Evolutionary conservation across 495 filamentous ascomycete species (phyloP), one percentile per base, ranked within the genome.

Genomic region (Chaetomidium leptoderma): DNA sequence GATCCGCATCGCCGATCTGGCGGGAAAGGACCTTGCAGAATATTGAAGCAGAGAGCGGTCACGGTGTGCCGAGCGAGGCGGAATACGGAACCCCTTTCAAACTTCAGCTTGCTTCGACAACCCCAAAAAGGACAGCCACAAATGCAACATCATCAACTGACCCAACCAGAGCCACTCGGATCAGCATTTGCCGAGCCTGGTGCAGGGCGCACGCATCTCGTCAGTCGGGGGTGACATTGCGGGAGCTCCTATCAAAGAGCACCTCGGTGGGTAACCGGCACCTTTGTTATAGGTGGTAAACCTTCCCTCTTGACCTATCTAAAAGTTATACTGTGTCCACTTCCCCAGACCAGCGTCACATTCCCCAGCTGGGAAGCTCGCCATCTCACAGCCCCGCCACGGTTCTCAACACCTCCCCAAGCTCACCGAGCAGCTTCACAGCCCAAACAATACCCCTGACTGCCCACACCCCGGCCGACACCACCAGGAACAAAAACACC

Each of bases 351-450:
- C 23, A 36, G 21, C 14, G 33, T 46, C 53, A 14, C 23, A 37
- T 30, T 13, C 43, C n/a, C n/a, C 4, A 26, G 39, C 7, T 14
- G 5, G 17, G 24, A 44, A 30, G 16, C 21, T 52, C 21, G n/a
- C 23, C 24, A 24, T 35, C 26, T 30, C 55, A 60, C 35, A 69
- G 23, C 47, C 66, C 65, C 24, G 58, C 53, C 46, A 70, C 35
- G 11, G 57, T 32, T 27, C 36, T 3, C 30, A 68, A 33, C 45
- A 55, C 63, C 42, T 30, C 33, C 16, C 47, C 58, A 29, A 65
- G 45, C 35, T 19, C 40, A 14, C 49, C 52, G 10, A 57, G 23
- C 40, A 61, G 16, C 19, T 46, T 27, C 19, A 57, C 46, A 21
- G 59, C 13, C 33, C 57, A 57, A 54, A 64, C 30, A 23, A 61